Conservation (phyloP, 2,329 filamentous ascomycete species). For the Colletotrichum higginsianum region DNA sequence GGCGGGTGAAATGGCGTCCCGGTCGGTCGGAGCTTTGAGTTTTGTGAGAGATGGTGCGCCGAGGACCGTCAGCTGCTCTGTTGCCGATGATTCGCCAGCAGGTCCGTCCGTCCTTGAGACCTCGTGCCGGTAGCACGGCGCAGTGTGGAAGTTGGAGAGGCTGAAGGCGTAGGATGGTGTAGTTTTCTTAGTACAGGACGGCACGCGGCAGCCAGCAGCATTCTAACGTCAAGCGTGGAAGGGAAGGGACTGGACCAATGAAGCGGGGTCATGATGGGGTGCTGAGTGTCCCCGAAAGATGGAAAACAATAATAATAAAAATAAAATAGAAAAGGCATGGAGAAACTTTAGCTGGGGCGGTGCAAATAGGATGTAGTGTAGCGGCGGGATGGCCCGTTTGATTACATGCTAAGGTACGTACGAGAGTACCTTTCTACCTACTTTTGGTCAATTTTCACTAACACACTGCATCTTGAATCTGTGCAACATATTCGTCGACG, state of each 20-base stretch:
- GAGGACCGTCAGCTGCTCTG: not conserved
- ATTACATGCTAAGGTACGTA: no score
- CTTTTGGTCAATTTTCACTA: no score
- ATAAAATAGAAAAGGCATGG: no score
- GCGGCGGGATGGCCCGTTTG: not conserved
- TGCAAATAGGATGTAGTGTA: not conserved
- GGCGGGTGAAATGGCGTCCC: not conserved
- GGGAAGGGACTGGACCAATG: not conserved
- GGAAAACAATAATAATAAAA: not conserved
- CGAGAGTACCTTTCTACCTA: no score
- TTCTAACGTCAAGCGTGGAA: conserved; percentile 2
- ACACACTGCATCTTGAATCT: not conserved
- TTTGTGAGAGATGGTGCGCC: not conserved
- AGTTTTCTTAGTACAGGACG: not conserved
- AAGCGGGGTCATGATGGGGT: conserved; percentile 8
- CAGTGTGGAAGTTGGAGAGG: not conserved
- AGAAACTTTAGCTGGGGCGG: not conserved
- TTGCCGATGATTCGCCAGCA: not conserved
- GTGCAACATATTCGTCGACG: not conserved
- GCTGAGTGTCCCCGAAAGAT: not conserved
- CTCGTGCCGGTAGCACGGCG: conserved; percentile 3
- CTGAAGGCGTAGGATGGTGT: not conserved
- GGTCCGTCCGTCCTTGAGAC: not conserved
- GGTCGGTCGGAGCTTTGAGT: not conserved
- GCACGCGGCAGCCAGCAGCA: conserved; percentile 3